A percentile compares a stretch with the other conserved stretches of the same genome.
Evolutionary conservation across 768 basidiomycete genomes (phyloP).

Genomic region (Mycena vitilis): DNA sequence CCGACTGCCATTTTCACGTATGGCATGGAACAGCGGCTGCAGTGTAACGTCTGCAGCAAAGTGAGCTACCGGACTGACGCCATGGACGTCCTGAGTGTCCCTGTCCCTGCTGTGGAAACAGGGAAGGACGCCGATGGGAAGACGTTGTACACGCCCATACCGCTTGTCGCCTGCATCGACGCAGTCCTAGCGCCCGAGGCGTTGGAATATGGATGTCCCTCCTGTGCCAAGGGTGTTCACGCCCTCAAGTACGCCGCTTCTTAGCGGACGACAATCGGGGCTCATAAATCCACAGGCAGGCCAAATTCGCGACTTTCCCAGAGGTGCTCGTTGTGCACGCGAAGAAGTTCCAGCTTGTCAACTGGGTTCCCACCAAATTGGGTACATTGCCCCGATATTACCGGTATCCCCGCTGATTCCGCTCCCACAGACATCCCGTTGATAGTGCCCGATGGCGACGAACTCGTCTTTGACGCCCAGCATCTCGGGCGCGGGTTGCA

Average conservation of each 20-base stretch:
- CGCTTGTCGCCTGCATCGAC: slow-evolving; percentile 71
- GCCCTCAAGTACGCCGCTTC: slow-evolving; percentile 75
- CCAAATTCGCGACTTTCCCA: slow-evolving; percentile 87
- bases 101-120: slow-evolving; percentile 76
- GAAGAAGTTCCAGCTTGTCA: slow-evolving; percentile 93
- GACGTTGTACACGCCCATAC: slow-evolving; percentile 70
- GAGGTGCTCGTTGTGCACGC: slow-evolving; percentile 89
- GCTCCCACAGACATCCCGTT: slow-evolving; percentile 82
- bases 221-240: slow-evolving; percentile 72
- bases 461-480: slow-evolving; percentile 66
- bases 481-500: slow-evolving; percentile 81
- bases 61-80: slow-evolving; percentile 87
- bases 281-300: slow-evolving; percentile 61
- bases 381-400: slow-evolving; percentile 54
- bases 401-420: slow-evolving; percentile 5
- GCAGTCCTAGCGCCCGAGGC: slow-evolving; percentile 67
- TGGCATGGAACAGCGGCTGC: slow-evolving; percentile 86
- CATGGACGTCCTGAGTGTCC: slow-evolving; percentile 82
- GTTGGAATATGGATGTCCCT: slow-evolving; percentile 85
- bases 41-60: slow-evolving; percentile 81
- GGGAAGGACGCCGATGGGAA: slow-evolving; percentile 70
- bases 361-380: slow-evolving; percentile 97
- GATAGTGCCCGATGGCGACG: slow-evolving; percentile 67
- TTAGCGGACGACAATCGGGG: not conserved
- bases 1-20: slow-evolving; percentile 84